Conservation (phyloP, 208 protist species). For the Trichomonas tenax region DNA sequence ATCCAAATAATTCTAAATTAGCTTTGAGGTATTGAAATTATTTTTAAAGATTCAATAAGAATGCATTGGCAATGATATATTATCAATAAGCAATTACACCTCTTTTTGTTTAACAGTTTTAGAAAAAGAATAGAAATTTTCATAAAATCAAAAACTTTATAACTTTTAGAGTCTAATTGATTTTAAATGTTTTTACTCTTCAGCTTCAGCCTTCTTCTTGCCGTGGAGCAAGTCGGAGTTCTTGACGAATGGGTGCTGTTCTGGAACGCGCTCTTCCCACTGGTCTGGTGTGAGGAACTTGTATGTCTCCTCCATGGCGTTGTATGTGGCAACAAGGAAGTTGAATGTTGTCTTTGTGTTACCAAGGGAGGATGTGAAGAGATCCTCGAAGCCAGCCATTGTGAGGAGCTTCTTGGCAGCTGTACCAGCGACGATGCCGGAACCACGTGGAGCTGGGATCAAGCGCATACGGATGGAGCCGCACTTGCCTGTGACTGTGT, state of each 20-base stretch:
- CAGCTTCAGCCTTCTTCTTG: too few relatives aligned
- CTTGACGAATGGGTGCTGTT: neutral
- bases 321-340: too few relatives aligned
- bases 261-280: neutral
- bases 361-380: too few relatives aligned
- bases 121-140: neutral
- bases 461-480: constrained; percentile 89
- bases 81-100: neutral
- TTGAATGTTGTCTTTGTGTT: too few relatives aligned
- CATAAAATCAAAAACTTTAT: neutral
- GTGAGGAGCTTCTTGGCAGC: too few relatives aligned
- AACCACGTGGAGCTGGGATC: constrained; percentile 94
- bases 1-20: too few relatives aligned
- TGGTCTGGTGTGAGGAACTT: too few relatives aligned
- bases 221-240: neutral
- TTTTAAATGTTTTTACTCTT: too few relatives aligned
- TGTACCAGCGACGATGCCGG: constrained; percentile 89
- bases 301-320: too few relatives aligned
- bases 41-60: too few relatives aligned
- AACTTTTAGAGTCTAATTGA: neutral
- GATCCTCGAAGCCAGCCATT: too few relatives aligned
- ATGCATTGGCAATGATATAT: neutral
- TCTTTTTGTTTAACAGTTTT: neutral
- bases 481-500: constrained; percentile 94
- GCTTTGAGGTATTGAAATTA: too few relatives aligned